A percentile compares a stretch with the other conserved stretches of the same genome.
Conservation (phyloP, 2,329 filamentous ascomycete genomes). For the Sporothrix curviconia region DNA sequence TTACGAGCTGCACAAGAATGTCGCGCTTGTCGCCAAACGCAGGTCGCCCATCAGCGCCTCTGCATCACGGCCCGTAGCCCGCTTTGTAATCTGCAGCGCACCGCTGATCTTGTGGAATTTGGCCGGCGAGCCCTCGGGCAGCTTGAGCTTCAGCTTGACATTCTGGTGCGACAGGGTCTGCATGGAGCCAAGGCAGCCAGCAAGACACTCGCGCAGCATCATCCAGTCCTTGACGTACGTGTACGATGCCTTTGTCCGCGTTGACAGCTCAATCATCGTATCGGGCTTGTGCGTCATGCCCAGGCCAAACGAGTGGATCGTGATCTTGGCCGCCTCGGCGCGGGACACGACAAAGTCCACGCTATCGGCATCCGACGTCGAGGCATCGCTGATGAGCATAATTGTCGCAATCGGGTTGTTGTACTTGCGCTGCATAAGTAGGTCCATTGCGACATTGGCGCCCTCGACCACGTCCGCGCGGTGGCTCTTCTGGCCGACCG, state of each 20-base stretch:
- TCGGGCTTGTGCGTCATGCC: conserved; percentile 97
- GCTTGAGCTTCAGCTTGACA: conserved; percentile 85
- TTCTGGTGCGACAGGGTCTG: conserved; percentile 98
- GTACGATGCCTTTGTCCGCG: conserved; percentile 91
- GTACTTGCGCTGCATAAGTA: conserved; percentile 95
- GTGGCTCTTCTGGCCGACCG: conserved; percentile 92
- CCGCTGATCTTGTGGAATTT: conserved; percentile 99
- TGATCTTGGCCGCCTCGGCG: conserved; percentile 94
- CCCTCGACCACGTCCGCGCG: conserved; percentile 95
- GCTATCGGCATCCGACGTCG: conserved; percentile 86
- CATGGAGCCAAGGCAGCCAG: conserved; percentile 83
- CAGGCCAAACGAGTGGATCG: conserved; percentile 92
- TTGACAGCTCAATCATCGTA: conserved; percentile 96
- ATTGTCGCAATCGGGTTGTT: conserved; percentile 94
- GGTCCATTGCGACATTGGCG: conserved; percentile 95
- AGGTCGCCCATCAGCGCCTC: conserved; percentile 89
- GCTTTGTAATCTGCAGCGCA: conserved; percentile 90
- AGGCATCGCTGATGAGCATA: conserved; percentile 93
- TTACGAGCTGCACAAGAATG: conserved; percentile 87
- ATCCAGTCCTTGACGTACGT: conserved; percentile 99
- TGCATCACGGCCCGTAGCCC: conserved; percentile 87
- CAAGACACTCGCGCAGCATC: conserved; percentile 96
- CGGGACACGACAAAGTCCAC: conserved; percentile 96
- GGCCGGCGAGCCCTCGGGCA: conserved; percentile 92
- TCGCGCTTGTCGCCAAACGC: conserved; percentile 93